Percentiles rank a stretch among this genome's conserved stretches.
Evolutionary conservation across 2,329 filamentous ascomycete genomes (phyloP).

Genomic region (Capronia americana): DNA sequence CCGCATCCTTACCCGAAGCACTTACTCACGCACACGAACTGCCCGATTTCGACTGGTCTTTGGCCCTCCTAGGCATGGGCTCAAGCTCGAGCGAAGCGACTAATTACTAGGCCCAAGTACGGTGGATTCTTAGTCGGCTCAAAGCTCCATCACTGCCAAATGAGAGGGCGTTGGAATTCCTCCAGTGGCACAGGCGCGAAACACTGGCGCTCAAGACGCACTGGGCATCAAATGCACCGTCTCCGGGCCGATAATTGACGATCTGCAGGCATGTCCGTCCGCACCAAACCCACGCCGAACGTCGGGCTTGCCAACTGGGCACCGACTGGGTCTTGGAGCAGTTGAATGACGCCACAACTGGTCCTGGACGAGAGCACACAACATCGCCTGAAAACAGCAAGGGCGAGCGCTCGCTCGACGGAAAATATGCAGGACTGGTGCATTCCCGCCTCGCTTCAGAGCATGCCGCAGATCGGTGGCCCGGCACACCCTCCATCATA

Average conservation of each 20-base stretch:
- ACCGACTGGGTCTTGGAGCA: not conserved
- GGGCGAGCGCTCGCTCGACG: not conserved
- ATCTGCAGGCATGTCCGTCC: not conserved
- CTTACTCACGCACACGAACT: not conserved
- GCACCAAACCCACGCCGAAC: not conserved
- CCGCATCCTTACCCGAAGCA: not conserved
- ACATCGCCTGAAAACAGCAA: constrained; percentile 6
- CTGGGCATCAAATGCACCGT: constrained; percentile 3
- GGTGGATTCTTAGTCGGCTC: not conserved
- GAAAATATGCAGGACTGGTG: constrained; percentile 15
- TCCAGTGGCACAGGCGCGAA: constrained; percentile 15
- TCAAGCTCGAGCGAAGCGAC: not conserved
- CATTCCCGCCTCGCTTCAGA: constrained; percentile 25
- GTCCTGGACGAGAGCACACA: constrained; percentile 6
- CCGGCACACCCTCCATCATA: not conserved
- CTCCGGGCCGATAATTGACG: not conserved
- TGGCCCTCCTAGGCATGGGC: not conserved
- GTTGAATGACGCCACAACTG: constrained; percentile 6
- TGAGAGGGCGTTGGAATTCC: constrained; percentile 9
- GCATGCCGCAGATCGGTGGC: constrained; percentile 8
- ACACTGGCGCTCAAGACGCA: constrained; percentile 10
- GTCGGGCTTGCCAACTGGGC: not conserved
- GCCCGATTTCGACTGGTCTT: not conserved
- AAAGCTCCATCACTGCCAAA: not conserved
- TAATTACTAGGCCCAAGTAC: not conserved